Evolutionary conservation across 2,329 filamentous ascomycete genomes (phyloP).

Genomic region (Alternaria conjuncta): DNA sequence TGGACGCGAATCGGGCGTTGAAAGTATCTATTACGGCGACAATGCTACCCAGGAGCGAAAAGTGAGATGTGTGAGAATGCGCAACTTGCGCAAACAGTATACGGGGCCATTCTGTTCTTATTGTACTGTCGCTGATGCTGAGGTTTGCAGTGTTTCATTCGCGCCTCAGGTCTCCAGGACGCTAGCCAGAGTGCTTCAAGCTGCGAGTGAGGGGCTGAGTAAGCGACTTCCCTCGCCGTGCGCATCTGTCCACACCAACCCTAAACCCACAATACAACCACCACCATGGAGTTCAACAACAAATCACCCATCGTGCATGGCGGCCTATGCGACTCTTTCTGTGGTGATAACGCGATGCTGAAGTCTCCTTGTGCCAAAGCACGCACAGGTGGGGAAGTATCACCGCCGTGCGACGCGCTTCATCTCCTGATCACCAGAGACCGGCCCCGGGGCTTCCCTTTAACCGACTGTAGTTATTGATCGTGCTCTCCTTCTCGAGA

Average conservation of each 20-base stretch:
- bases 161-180: slow-evolving; percentile 27
- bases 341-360: not conserved
- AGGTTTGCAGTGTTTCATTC: slow-evolving; percentile 43
- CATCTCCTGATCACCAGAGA: not conserved
- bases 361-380: not conserved
- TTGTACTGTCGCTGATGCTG: slow-evolving; percentile 29
- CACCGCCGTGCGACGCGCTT: not conserved
- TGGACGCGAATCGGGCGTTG: slow-evolving; percentile 7
- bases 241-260: not conserved
- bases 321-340: not conserved
- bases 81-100: slow-evolving; percentile 5
- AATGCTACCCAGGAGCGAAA: slow-evolving; percentile 22
- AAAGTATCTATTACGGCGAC: not conserved
- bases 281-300: not conserved
- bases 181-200: slow-evolving; percentile 12
- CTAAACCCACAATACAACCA: not conserved
- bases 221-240: not conserved
- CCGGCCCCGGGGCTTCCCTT: not conserved
- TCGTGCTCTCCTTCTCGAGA: not conserved
- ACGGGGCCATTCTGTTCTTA: slow-evolving; percentile 39
- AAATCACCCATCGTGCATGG: not conserved
- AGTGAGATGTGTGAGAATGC: slow-evolving; percentile 3
- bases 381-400: not conserved
- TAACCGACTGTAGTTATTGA: not conserved
- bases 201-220: slow-evolving; percentile 6